A percentile compares a stretch with the other conserved stretches of the same genome.
These are phyloP conservation scores for Paecilomyces sp. DNA, from an alignment of 2,329 filamentous ascomycete genomes.

Conservation along the genomic window DNA sequence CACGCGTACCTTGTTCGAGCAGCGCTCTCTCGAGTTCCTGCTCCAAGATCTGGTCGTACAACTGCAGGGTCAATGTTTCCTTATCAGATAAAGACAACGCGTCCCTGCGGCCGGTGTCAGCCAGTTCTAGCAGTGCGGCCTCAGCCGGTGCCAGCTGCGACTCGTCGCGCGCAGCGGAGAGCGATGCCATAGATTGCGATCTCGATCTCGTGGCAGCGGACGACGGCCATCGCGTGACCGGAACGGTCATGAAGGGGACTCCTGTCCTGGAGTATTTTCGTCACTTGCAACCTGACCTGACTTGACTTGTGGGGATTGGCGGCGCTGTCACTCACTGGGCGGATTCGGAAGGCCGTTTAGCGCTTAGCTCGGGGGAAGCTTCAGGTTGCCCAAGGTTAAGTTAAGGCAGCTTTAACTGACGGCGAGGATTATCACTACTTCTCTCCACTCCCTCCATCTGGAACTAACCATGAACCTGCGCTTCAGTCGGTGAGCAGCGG, in stretches of 20 bases:
- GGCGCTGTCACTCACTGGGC: constrained; percentile 8
- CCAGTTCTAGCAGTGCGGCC: constrained; percentile 31
- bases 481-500: constrained; percentile 36
- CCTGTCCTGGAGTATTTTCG: neutral
- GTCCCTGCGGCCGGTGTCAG: constrained; percentile 38
- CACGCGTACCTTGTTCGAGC: constrained; percentile 39
- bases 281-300: neutral
- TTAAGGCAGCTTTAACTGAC: neutral
- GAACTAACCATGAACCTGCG: constrained; percentile 11
- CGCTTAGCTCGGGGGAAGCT: neutral
- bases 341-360: constrained; percentile 3
- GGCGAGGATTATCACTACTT: constrained; percentile 1
- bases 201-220: constrained; percentile 3
- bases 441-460: neutral
- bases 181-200: constrained; percentile 26
- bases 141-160: constrained; percentile 27
- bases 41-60: constrained; percentile 66
- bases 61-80: constrained; percentile 59
- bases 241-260: neutral
- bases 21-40: constrained; percentile 66
- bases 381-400: neutral
- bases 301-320: neutral
- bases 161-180: constrained; percentile 15
- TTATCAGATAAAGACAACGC: constrained; percentile 55
- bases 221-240: constrained; percentile 9